A percentile compares a stretch with the other conserved stretches of the same genome.
Conservation (phyloP, 169 alveolate genomes). For the Eimeria praecox region DNA sequence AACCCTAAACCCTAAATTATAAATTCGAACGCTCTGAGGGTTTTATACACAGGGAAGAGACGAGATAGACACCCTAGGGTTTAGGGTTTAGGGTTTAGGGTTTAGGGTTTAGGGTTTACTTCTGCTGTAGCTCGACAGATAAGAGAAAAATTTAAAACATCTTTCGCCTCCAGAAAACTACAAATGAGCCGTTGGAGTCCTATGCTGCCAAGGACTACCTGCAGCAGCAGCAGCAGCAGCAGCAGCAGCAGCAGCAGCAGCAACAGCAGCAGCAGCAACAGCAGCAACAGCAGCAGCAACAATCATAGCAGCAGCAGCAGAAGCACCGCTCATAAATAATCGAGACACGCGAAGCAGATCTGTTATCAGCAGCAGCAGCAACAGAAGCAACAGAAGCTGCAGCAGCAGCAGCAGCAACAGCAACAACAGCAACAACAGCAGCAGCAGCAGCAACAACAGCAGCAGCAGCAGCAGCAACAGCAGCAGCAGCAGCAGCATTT, state of each 20-base stretch:
- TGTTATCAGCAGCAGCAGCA: constrained; percentile 9
- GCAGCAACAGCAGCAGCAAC: constrained; percentile 24
- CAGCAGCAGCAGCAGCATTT: constrained; percentile 65
- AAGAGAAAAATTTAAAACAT: background rate
- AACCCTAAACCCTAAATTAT: too few relatives aligned
- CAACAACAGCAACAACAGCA: constrained; percentile 35
- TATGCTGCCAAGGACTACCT: background rate
- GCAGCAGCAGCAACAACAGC: constrained; percentile 13
- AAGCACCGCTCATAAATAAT: too few relatives aligned
- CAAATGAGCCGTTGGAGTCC: background rate
- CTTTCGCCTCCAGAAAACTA: background rate
- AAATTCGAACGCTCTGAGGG: too few relatives aligned
- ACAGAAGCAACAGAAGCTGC: too few relatives aligned
- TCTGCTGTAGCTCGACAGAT: background rate
- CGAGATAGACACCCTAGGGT: too few relatives aligned
- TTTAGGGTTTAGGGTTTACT: background rate
- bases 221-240: constrained; percentile 37
- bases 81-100: too few relatives aligned
- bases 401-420: constrained; percentile 37
- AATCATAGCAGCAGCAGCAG: too few relatives aligned
- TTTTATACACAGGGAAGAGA: too few relatives aligned
- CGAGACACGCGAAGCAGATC: too few relatives aligned
- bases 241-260: constrained; percentile 2
- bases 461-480: constrained; percentile 54
- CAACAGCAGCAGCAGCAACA: background rate